Percentiles rank a stretch among this genome's conserved stretches.
Conservation (phyloP, 345 rosid genomes). For the thale cress (Arabidopsis thaliana) region TAIR10.1 NC_003076.8:1836001-1836500, state of each 20-base stretch:
- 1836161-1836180: constrained; percentile 92
- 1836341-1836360: constrained; percentile 86
- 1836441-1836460: constrained; percentile 89
- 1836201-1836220: constrained; percentile 90
- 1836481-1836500: constrained; percentile 90
- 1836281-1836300: constrained; percentile 86
- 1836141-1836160: constrained; percentile 70
- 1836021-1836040: constrained; percentile 63
- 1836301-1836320: constrained; percentile 93
- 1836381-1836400: constrained; percentile 93
- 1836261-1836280: constrained; percentile 61
- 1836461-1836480: constrained; percentile 93
- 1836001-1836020: constrained; percentile 64
- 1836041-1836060: constrained; percentile 75
- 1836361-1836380: constrained; percentile 82
- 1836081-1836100: constrained; percentile 68
- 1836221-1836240: constrained; percentile 69
- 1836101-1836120: constrained; percentile 90
- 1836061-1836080: constrained; percentile 54
- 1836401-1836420: constrained; percentile 96
- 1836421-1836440: constrained; percentile 91
- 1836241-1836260: constrained; percentile 67
- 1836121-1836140: constrained; percentile 89
- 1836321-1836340: constrained; percentile 87
- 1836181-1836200: constrained; percentile 79